Conservation (phyloP, 805 yeast species). For the Candida railenensis region DNA sequence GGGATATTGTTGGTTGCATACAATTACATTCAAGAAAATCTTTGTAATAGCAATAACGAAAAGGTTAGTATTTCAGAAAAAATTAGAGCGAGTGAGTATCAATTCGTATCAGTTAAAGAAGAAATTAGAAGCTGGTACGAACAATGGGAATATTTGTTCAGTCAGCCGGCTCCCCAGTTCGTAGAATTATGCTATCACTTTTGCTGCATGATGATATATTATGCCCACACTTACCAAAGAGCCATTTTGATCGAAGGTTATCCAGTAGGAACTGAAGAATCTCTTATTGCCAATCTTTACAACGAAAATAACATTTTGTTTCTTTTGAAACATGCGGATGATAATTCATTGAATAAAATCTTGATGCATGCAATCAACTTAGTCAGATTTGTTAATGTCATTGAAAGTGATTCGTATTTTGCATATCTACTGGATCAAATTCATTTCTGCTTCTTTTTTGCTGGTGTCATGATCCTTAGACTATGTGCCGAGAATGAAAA, state of each 20-base stretch:
- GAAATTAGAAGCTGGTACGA: constrained; percentile 62
- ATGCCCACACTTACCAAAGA: constrained; percentile 33
- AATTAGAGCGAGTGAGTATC: constrained; percentile 12
- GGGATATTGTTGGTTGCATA: constrained; percentile 58
- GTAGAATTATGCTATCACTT: constrained; percentile 71
- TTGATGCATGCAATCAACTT: constrained; percentile 42
- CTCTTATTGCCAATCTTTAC: constrained; percentile 6
- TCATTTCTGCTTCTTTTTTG: constrained; percentile 50
- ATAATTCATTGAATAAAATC: constrained; percentile 30
- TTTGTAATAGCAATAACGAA: constrained; percentile 14
- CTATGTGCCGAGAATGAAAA: constrained; percentile 6
- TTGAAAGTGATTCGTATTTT: constrained; percentile 55
- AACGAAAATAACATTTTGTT: constrained; percentile 21
- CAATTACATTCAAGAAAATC: constrained; percentile 48
- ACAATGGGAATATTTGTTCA: constrained; percentile 67
- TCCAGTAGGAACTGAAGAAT: background rate
- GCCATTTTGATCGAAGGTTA: constrained; percentile 1
- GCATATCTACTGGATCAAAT: constrained; percentile 72
- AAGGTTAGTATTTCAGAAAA: constrained; percentile 1
- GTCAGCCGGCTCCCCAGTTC: constrained; percentile 72
- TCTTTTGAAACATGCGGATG: constrained; percentile 24
- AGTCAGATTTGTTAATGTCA: constrained; percentile 37
- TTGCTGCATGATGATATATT: constrained; percentile 50
- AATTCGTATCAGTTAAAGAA: constrained; percentile 36
- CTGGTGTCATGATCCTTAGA: constrained; percentile 37